Conservation (phyloP, 1,284 basidiomycete species). For the Neolentinus lepideus region DNA sequence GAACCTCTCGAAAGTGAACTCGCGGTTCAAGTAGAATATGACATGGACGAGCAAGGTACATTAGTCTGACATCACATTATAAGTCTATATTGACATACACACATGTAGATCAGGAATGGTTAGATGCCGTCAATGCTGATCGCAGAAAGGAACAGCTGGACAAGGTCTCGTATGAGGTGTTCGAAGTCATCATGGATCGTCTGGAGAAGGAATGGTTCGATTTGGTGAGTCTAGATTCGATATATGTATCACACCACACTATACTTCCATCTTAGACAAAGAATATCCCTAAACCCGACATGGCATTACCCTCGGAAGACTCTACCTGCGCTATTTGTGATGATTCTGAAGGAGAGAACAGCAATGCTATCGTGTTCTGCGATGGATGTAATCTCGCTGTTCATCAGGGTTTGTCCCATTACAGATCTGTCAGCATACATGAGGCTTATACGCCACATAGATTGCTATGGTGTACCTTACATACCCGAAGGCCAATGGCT, state of each 20-base stretch:
- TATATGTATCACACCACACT: background rate
- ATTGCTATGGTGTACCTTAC: constrained; percentile 99
- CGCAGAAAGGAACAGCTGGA: constrained; percentile 76
- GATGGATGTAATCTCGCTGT: constrained; percentile 99
- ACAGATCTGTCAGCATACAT: background rate
- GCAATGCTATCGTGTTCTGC: constrained; percentile 98
- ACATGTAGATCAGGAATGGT: constrained; percentile 85
- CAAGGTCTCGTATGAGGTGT: constrained; percentile 76
- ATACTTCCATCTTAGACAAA: constrained; percentile 58
- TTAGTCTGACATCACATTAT: background rate
- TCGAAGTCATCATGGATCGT: constrained; percentile 96
- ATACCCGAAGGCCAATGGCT: constrained; percentile 99
- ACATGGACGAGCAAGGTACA: constrained; percentile 98
- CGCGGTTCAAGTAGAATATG: constrained; percentile 93
- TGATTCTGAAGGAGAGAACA: constrained; percentile 97
- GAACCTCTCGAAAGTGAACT: constrained; percentile 94
- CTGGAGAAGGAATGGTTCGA: constrained; percentile 99
- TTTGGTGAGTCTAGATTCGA: constrained; percentile 46
- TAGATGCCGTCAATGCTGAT: constrained; percentile 81
- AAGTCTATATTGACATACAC: background rate
- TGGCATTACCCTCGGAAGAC: constrained; percentile 84
- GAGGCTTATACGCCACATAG: constrained; percentile 30
- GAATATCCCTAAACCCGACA: constrained; percentile 79
- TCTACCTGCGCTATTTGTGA: constrained; percentile 97
- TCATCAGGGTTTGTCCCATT: constrained; percentile 70